These are phyloP conservation scores for Basipetospora chlamydospora DNA, from an alignment of 2,329 filamentous ascomycete species.

Conservation along the genomic window DNA sequence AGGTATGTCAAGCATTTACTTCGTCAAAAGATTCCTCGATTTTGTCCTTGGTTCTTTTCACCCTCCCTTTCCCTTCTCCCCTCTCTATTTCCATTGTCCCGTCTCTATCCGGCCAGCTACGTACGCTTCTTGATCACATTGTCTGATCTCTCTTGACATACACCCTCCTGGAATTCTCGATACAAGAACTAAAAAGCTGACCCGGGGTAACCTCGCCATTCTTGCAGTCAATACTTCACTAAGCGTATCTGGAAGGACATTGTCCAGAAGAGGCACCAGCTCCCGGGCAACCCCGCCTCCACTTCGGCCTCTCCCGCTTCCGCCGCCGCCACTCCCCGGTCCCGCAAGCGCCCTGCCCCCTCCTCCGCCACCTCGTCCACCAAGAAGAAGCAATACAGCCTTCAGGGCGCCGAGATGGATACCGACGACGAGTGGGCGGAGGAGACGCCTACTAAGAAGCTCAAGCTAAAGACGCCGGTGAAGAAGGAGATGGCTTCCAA, in stretches of 20 bases:
- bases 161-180: too few species aligned
- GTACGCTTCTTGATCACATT: too few species aligned
- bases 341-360: too few species aligned
- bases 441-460: slow-evolving; percentile 14
- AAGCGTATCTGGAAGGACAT: slow-evolving; percentile 23
- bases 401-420: slow-evolving; percentile 9
- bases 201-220: neutral
- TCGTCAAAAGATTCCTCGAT: too few species aligned
- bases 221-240: slow-evolving; percentile 22
- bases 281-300: slow-evolving; percentile 4
- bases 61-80: slow-evolving; percentile 2
- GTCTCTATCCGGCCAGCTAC: neutral
- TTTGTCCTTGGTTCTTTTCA: slow-evolving; percentile 4
- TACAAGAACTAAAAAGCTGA: neutral
- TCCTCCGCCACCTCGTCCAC: too few species aligned
- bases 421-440: slow-evolving; percentile 9
- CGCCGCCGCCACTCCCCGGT: too few species aligned
- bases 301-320: too few species aligned
- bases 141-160: too few species aligned
- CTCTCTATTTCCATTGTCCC: slow-evolving; percentile 7
- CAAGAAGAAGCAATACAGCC: too few species aligned
- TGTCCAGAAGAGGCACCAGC: slow-evolving; percentile 14
- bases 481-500: slow-evolving; percentile 12
- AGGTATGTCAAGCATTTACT: slow-evolving; percentile 26
- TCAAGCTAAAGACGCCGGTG: slow-evolving; percentile 12